These are phyloP conservation scores for Physocladia obscura DNA, from an alignment of 192 early-diverging fungal species.

Conservation along the genomic window DNA sequence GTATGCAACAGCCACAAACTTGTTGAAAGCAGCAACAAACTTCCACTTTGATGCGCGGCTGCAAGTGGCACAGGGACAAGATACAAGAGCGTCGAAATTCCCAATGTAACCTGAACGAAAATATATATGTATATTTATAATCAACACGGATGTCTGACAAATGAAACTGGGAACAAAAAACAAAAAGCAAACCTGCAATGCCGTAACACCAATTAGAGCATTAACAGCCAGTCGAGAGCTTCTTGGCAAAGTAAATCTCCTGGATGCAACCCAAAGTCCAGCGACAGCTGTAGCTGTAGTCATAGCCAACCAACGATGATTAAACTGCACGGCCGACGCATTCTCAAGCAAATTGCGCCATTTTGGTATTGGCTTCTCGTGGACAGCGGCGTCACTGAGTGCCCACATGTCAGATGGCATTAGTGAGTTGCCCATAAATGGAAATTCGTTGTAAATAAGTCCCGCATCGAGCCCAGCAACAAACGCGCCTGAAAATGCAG, in stretches of 20 bases:
- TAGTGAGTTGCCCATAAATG: slow-evolving; percentile 85
- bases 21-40: slow-evolving; percentile 78
- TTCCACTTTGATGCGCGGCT: slow-evolving; percentile 92
- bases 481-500: slow-evolving; percentile 88
- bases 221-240: slow-evolving; percentile 70
- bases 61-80: slow-evolving; percentile 91
- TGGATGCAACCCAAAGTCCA: slow-evolving; percentile 73
- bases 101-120: slow-evolving; percentile 77
- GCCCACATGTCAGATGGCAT: slow-evolving; percentile 68
- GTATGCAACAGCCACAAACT: slow-evolving; percentile 77
- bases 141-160: background rate
- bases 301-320: slow-evolving; percentile 88
- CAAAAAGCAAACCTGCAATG: slow-evolving; percentile 22
- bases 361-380: slow-evolving; percentile 52
- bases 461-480: slow-evolving; percentile 97
- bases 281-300: slow-evolving; percentile 74
- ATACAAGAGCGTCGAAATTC: slow-evolving; percentile 90
- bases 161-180: too few species aligned
- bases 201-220: slow-evolving; percentile 70
- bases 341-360: slow-evolving; percentile 94
- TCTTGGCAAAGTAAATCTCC: slow-evolving; percentile 69
- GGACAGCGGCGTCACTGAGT: slow-evolving; percentile 37
- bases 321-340: slow-evolving; percentile 90
- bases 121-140: slow-evolving; percentile 4
- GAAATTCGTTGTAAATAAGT: slow-evolving; percentile 95